Percentiles rank a stretch among this genome's conserved stretches.
Conservation (phyloP, 345 rosid genomes). For the Erodium maritimum region DNA sequence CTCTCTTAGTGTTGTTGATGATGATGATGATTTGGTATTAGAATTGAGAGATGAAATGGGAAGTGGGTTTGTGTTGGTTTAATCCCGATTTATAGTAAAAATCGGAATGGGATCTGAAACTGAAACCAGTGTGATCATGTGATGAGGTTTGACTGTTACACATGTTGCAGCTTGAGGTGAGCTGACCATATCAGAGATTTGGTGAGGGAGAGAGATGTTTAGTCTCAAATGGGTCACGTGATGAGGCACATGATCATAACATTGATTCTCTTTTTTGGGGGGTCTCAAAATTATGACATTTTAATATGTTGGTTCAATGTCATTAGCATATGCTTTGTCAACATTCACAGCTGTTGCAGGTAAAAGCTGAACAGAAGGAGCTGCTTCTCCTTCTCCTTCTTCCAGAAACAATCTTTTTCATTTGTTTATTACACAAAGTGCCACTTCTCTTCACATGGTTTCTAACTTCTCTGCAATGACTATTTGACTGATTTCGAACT, state of each 20-base stretch:
- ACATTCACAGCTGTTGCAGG: too few species aligned
- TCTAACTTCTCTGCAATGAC: too few species aligned
- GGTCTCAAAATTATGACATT: background rate
- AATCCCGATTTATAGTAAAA: background rate
- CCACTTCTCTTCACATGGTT: too few species aligned
- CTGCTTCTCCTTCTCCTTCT: too few species aligned
- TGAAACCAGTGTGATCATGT: too few species aligned
- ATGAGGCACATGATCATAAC: conserved; percentile 23
- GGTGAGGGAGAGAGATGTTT: background rate
- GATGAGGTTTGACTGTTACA: conserved; percentile 23
- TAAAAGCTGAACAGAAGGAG: too few species aligned
- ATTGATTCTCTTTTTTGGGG: conserved; percentile 11
- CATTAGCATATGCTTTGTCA: too few species aligned
- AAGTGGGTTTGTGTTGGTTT: background rate
- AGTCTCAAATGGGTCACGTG: conserved; percentile 21
- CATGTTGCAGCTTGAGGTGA: conserved; percentile 9
- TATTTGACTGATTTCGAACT: too few species aligned
- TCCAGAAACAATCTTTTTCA: too few species aligned
- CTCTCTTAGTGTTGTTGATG: background rate
- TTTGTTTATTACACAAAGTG: too few species aligned
- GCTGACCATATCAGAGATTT: background rate
- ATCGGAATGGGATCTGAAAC: conserved; percentile 21
- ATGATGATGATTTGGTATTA: background rate
- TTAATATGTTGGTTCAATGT: too few species aligned
- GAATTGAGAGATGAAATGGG: background rate